Percentiles rank a stretch among this genome's conserved stretches.
phyloP scores from a whole-genome alignment of 441 rosid genomes.

The Pelargonium australe region DNA sequence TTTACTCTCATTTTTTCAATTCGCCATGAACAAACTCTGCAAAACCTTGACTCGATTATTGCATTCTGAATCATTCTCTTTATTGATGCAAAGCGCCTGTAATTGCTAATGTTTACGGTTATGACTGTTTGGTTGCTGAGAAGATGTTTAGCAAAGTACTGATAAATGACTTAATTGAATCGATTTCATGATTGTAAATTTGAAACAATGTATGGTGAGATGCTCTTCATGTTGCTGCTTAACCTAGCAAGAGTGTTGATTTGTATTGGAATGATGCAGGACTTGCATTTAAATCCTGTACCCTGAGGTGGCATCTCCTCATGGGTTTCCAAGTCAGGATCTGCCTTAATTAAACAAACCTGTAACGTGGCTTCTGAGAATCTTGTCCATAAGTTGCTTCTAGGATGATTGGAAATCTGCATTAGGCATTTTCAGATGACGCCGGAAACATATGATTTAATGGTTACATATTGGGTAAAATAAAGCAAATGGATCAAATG shows the following conservation, averaged over 20 bases:
- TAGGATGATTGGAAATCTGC: slow-evolving; percentile 85
- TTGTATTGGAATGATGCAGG: background rate
- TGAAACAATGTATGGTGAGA: background rate
- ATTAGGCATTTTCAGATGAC: slow-evolving; percentile 56
- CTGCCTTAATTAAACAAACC: slow-evolving; percentile 21
- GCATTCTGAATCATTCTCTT: too few relatives aligned
- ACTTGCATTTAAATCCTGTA: background rate
- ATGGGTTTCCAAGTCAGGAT: slow-evolving; percentile 31
- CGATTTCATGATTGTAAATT: background rate
- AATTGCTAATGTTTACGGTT: background rate
- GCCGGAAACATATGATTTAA: slow-evolving; percentile 38
- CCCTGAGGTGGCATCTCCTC: slow-evolving; percentile 2
- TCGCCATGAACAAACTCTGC: too few relatives aligned
- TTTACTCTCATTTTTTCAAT: too few relatives aligned
- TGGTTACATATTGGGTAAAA: slow-evolving; percentile 68
- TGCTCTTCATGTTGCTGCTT: background rate
- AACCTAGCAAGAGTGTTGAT: background rate
- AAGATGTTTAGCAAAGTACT: background rate
- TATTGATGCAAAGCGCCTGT: too few relatives aligned
- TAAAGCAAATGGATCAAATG: slow-evolving; percentile 64
- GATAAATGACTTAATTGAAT: background rate
- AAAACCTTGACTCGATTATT: too few relatives aligned
- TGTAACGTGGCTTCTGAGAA: slow-evolving; percentile 18
- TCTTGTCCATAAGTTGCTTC: slow-evolving; percentile 53
- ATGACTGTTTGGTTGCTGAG: background rate